Evolutionary conservation across 345 rosid species (phyloP), one percentile per base, ranked within the genome.

Genomic region (Balakata baccata): DNA sequence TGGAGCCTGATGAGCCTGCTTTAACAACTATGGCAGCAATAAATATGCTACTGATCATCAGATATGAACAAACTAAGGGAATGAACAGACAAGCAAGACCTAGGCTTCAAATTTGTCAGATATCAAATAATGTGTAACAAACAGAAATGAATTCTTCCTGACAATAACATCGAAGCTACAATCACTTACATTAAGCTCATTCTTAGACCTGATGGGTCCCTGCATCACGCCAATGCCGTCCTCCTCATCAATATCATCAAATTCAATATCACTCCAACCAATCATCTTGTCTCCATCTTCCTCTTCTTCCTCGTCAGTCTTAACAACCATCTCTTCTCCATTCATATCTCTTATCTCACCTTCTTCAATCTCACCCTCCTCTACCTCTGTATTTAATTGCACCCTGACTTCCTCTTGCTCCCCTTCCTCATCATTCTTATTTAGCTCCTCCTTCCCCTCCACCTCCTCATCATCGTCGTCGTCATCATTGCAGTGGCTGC

Each of bases 171-270:
- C 56, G 66, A 70, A 75, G 25, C 68, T 65, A 47, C 57, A 77
- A 66, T 51, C 17, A 51, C 0, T 64, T 89, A 93, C 98, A 90
- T 80, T 77, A 75, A 87, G 75, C 76, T 94, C 99, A 76, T 94
- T 90, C 86, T 90, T 90, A 34, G 99, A 94, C 81, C 74, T 88
- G 67, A 94, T 84, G 46, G 97, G 94, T 50, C 85, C 89, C 57
- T 46, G 81, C n/a, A 46, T 47, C 69, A 73, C 85, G 72, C 60
- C 79, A 67, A 59, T 78, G 59, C 49, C 80, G n/a, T 74, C 89
- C 29, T 84, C 89, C 34, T 80, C 90, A 65, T 81, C 89, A 37
- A 73, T 78, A 66, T 80, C 81, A 63, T 74, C 79, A 69, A 70
- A 68, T 66, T 80, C 93, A 74, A 74, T 75, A 75, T 81, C 90